Conservation (phyloP, 2,329 filamentous ascomycete genomes). For the Endocalyx cinctus region DNA sequence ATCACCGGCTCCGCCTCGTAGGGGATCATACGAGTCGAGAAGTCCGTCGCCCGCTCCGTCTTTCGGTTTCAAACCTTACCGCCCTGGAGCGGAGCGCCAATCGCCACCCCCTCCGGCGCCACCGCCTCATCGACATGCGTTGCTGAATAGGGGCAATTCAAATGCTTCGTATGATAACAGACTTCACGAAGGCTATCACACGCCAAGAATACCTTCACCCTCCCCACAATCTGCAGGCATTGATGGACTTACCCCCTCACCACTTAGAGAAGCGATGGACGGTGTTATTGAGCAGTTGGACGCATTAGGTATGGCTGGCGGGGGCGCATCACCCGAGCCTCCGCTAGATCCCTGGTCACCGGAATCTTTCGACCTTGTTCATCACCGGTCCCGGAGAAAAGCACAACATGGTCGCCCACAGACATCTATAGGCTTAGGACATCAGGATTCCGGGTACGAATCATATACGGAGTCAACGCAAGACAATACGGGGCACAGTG, state of each 20-base stretch:
- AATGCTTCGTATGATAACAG: constrained; percentile 35
- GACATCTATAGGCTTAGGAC: constrained; percentile 68
- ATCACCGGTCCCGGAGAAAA: constrained; percentile 35
- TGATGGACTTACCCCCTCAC: constrained; percentile 77
- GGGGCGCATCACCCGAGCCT: constrained; percentile 50
- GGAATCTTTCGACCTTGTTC: constrained; percentile 68
- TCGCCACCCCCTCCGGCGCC: constrained; percentile 78
- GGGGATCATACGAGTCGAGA: constrained; percentile 25
- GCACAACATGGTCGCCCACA: constrained; percentile 50
- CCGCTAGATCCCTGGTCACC: constrained; percentile 80
- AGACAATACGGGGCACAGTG: constrained; percentile 36
- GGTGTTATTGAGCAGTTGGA: constrained; percentile 94
- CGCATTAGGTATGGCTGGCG: constrained; percentile 67
- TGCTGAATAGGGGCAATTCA: constrained; percentile 22
- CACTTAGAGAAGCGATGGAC: constrained; percentile 91
- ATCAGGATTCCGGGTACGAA: constrained; percentile 57
- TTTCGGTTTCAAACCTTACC: constrained; percentile 31
- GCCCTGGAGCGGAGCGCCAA: constrained; percentile 33
- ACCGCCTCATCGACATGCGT: constrained; percentile 70
- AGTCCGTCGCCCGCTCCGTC: constrained; percentile 35
- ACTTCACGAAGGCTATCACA: constrained; percentile 39
- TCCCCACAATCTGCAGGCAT: constrained; percentile 63
- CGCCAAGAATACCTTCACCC: constrained; percentile 57
- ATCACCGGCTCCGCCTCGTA: constrained; percentile 34
- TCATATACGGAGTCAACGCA: constrained; percentile 53